phyloP scores from a whole-genome alignment of 2,329 filamentous ascomycete species.

The Fusarium chlamydosporum region DNA sequence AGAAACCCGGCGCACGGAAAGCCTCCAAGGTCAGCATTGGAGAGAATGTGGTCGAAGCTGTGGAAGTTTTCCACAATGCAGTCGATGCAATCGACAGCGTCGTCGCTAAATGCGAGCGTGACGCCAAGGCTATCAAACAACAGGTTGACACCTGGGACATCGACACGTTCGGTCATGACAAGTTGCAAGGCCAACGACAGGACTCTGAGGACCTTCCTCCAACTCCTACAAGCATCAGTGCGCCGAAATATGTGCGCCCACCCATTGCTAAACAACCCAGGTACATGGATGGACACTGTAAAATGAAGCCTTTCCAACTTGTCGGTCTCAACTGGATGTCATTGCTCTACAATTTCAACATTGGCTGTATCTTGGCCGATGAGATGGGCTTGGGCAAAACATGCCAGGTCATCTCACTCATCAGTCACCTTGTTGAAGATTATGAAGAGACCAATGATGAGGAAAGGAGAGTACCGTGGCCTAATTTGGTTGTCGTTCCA shows the following conservation, averaged over 20 bases:
- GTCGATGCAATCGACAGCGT: slow-evolving; percentile 88
- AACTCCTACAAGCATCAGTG: slow-evolving; percentile 59
- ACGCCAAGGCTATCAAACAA: slow-evolving; percentile 71
- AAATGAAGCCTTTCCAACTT: slow-evolving; percentile 93
- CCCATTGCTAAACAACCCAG: slow-evolving; percentile 75
- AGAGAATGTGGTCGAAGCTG: slow-evolving; percentile 65
- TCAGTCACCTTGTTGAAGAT: slow-evolving; percentile 84
- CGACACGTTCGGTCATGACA: slow-evolving; percentile 62
- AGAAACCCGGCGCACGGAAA: slow-evolving; percentile 63
- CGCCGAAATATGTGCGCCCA: slow-evolving; percentile 56
- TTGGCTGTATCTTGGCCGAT: slow-evolving; percentile 93
- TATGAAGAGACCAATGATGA: slow-evolving; percentile 56
- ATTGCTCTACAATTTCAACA: slow-evolving; percentile 81
- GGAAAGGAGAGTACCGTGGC: slow-evolving; percentile 62
- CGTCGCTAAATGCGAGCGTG: slow-evolving; percentile 79
- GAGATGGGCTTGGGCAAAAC: slow-evolving; percentile 99
- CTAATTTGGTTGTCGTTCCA: slow-evolving; percentile 90
- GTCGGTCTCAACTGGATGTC: slow-evolving; percentile 96
- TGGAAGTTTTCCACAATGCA: slow-evolving; percentile 80
- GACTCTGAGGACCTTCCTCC: slow-evolving; percentile 57
- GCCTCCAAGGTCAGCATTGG: slow-evolving; percentile 65
- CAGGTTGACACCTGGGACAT: slow-evolving; percentile 65
- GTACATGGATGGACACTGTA: slow-evolving; percentile 80
- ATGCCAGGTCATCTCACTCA: slow-evolving; percentile 93
- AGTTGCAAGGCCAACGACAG: slow-evolving; percentile 50